Conservation (phyloP, 805 yeast species). For the Wickerhamiella cacticola region DNA sequence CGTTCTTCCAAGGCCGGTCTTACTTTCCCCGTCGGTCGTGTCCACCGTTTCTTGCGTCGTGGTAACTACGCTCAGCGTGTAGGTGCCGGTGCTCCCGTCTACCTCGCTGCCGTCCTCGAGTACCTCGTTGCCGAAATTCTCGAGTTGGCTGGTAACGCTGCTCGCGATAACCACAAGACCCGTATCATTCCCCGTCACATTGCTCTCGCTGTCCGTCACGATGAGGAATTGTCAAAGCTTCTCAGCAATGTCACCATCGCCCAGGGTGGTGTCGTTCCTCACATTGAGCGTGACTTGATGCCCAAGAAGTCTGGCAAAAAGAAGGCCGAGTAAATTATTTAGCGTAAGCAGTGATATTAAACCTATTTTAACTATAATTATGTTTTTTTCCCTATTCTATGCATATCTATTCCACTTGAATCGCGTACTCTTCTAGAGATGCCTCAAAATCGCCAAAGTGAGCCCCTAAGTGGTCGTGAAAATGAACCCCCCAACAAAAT, state of each 20-base stretch:
- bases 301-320: conserved; percentile 38
- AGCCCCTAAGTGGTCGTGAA: too few relatives aligned
- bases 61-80: conserved; percentile 96
- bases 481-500: not conserved
- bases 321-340: conserved; percentile 10
- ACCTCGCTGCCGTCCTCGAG: conserved; percentile 92
- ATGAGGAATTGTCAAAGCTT: conserved; percentile 94
- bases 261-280: conserved; percentile 98
- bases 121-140: conserved; percentile 95
- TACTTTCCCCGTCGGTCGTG: conserved; percentile 99
- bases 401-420: not conserved
- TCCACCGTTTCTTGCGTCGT: conserved; percentile 76
- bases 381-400: not conserved
- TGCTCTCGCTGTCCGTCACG: conserved; percentile 97
- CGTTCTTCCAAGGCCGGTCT: conserved; percentile 98
- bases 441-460: too few relatives aligned
- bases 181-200: conserved; percentile 98
- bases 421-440: not conserved
- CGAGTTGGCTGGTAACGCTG: conserved; percentile 98
- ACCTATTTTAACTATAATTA: not conserved
- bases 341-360: not conserved
- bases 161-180: conserved; percentile 97
- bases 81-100: conserved; percentile 98
- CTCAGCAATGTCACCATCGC: conserved; percentile 81
- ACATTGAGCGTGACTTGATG: conserved; percentile 85